phyloP scores from a whole-genome alignment of 176 grass and related monocot genomes.

The Musa itinerans region DNA sequence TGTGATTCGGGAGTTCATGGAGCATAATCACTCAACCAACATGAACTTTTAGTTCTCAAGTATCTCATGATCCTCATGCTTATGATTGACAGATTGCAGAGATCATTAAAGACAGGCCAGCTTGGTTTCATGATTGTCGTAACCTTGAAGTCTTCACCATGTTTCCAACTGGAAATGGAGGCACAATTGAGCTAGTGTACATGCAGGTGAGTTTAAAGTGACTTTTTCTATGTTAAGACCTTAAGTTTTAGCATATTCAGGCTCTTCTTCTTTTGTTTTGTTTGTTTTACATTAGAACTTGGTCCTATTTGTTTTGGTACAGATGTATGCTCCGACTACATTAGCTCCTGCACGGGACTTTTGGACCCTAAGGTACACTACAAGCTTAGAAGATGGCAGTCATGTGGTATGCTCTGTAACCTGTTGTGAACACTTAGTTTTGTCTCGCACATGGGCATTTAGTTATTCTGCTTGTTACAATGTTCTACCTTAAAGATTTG shows the following conservation, averaged over 20 bases:
- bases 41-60: not conserved
- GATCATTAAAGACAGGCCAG: constrained; percentile 80
- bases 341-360: constrained; percentile 89
- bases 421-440: not conserved
- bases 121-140: constrained; percentile 96
- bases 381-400: constrained; percentile 78
- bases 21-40: not conserved
- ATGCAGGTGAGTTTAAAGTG: constrained; percentile 61
- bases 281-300: not conserved
- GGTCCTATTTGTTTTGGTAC: constrained; percentile 7
- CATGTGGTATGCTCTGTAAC: constrained; percentile 48
- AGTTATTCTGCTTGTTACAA: constrained; percentile 14
- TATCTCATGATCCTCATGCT: constrained; percentile 13
- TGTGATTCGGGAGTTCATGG: not conserved
- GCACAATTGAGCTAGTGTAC: constrained; percentile 78
- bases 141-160: constrained; percentile 78
- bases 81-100: constrained; percentile 55
- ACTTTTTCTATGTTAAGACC: not conserved
- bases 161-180: constrained; percentile 90
- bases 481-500: constrained; percentile 52
- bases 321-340: constrained; percentile 98
- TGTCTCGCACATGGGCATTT: not conserved
- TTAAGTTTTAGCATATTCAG: not conserved
- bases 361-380: constrained; percentile 93
- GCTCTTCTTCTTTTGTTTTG: constrained; percentile 2